phyloP scores from a whole-genome alignment of 495 filamentous ascomycete genomes.

The Annulohypoxylon maeteangense region DNA sequence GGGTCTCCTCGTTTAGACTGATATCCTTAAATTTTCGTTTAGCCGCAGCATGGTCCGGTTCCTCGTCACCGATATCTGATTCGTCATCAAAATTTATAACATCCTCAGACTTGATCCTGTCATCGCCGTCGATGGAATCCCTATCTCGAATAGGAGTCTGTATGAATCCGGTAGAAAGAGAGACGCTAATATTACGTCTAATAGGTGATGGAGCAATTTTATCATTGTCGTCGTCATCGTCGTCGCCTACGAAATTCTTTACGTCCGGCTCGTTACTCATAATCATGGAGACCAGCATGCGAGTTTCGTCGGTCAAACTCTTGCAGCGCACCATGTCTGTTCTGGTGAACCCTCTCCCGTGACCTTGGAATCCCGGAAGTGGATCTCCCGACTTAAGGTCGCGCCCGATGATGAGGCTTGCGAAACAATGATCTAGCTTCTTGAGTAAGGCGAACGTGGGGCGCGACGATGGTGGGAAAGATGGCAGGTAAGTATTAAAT shows the following conservation, averaged over 20 bases:
- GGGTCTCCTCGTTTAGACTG: constrained; percentile 46
- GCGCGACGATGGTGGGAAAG: constrained; percentile 72
- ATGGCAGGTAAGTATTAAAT: constrained; percentile 69
- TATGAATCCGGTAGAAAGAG: constrained; percentile 23
- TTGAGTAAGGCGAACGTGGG: constrained; percentile 73
- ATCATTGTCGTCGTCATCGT: constrained; percentile 12
- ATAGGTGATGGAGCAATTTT: neutral
- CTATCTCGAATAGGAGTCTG: constrained; percentile 14
- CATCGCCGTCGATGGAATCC: neutral
- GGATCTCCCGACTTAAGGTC: constrained; percentile 71
- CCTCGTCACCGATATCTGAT: neutral
- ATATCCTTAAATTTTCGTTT: constrained; percentile 51
- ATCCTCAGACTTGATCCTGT: constrained; percentile 19
- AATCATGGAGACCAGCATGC: constrained; percentile 72
- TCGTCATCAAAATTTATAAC: constrained; percentile 44
- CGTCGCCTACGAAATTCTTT: constrained; percentile 28
- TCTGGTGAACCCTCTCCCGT: constrained; percentile 59
- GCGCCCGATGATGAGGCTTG: constrained; percentile 72
- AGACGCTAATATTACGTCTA: constrained; percentile 23
- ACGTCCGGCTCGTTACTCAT: constrained; percentile 59
- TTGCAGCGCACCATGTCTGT: constrained; percentile 88
- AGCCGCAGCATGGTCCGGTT: neutral
- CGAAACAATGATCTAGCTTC: constrained; percentile 83
- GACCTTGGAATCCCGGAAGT: constrained; percentile 71
- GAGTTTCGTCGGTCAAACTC: constrained; percentile 75